phyloP scores from a whole-genome alignment of 2,329 filamentous ascomycete genomes.

The Neonectria magnoliae region DNA sequence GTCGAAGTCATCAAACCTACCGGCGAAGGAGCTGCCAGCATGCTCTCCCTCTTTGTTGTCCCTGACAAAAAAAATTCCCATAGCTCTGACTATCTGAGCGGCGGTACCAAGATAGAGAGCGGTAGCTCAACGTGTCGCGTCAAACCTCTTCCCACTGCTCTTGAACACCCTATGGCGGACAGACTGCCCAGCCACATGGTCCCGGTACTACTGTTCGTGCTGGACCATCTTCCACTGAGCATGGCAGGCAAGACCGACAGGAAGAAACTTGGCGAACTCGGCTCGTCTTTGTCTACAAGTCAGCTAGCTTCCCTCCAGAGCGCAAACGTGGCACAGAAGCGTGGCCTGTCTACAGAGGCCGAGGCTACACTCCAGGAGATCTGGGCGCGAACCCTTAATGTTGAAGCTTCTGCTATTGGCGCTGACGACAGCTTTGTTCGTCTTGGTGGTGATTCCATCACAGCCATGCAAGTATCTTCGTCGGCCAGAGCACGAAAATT shows the following conservation, averaged over 20 bases:
- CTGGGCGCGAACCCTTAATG: slow-evolving; percentile 50
- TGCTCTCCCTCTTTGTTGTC: slow-evolving; percentile 8
- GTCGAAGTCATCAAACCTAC: neutral
- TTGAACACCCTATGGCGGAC: slow-evolving; percentile 7
- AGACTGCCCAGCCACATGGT: slow-evolving; percentile 24
- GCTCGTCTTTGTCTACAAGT: slow-evolving; percentile 1
- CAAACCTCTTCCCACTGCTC: neutral
- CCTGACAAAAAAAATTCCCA: neutral
- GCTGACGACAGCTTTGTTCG: slow-evolving; percentile 59
- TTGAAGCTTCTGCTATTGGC: slow-evolving; percentile 45
- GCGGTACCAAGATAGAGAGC: neutral
- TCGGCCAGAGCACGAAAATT: slow-evolving; percentile 9
- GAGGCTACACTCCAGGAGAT: slow-evolving; percentile 42
- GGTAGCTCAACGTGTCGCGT: neutral
- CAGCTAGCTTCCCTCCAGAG: neutral
- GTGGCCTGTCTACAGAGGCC: neutral
- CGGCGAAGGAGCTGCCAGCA: neutral
- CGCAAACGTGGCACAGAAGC: neutral
- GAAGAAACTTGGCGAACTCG: slow-evolving; percentile 13
- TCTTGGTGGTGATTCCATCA: slow-evolving; percentile 59
- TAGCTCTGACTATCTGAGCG: no score
- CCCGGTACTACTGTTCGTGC: slow-evolving; percentile 18
- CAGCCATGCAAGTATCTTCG: slow-evolving; percentile 47
- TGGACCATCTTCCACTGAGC: slow-evolving; percentile 1
- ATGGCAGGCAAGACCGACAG: slow-evolving; percentile 16